These are phyloP conservation scores for Choricystis sp. DNA, from an alignment of 139 green algal genomes.

Conservation along the genomic window DNA sequence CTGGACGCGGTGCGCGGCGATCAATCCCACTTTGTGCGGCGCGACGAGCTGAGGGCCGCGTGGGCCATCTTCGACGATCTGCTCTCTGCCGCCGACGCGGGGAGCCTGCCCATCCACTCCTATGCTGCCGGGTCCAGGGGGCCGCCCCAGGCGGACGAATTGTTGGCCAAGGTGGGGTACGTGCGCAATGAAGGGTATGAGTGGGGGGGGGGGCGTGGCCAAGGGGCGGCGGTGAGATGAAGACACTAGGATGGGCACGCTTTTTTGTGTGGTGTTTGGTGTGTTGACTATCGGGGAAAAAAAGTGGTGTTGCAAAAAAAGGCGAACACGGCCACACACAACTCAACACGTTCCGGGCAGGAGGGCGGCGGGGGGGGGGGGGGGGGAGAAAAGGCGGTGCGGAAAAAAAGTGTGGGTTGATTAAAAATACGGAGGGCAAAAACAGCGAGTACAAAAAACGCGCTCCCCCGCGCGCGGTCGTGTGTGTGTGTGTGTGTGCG, in stretches of 20 bases:
- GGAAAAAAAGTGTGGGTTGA: too few species aligned
- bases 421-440: too few species aligned
- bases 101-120: slow-evolving; percentile 23
- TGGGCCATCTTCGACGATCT: slow-evolving; percentile 90
- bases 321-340: not conserved
- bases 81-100: slow-evolving; percentile 63
- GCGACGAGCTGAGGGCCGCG: slow-evolving; percentile 77
- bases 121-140: slow-evolving; percentile 44
- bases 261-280: not conserved
- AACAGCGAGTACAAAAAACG: too few species aligned
- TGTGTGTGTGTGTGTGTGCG: too few species aligned
- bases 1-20: slow-evolving; percentile 81
- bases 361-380: too few species aligned
- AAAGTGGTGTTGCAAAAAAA: not conserved
- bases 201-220: slow-evolving; percentile 14
- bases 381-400: too few species aligned
- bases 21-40: slow-evolving; percentile 91
- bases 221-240: not conserved
- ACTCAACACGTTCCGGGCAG: not conserved
- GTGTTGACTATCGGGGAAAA: not conserved
- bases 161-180: slow-evolving; percentile 34
- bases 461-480: too few species aligned
- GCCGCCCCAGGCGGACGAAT: slow-evolving; percentile 33
- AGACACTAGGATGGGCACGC: not conserved
- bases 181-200: slow-evolving; percentile 29